Evolutionary conservation across 257 asterid species (phyloP).

Genomic region (Petrea volubilis): DNA sequence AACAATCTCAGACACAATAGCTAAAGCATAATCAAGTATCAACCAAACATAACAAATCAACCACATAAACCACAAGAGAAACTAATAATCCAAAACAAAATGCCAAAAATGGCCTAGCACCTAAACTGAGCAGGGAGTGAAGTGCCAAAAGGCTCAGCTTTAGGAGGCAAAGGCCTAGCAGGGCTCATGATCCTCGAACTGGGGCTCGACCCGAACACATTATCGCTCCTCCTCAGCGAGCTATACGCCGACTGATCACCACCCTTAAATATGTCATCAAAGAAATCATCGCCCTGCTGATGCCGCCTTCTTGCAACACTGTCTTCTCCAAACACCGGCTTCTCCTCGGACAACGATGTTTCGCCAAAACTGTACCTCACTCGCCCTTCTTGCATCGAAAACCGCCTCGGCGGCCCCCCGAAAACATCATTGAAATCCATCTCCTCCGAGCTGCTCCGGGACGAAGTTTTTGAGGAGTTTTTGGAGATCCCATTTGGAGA

Average conservation of each 20-base stretch:
- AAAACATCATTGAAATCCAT: conserved; percentile 81
- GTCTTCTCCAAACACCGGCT: conserved; percentile 51
- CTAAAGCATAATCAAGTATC: not conserved
- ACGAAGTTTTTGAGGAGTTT: conserved; percentile 19
- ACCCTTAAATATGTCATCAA: conserved; percentile 72
- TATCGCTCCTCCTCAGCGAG: conserved; percentile 49
- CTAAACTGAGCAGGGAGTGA: conserved; percentile 67
- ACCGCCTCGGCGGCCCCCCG: conserved; percentile 92
- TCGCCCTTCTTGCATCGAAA: conserved; percentile 61
- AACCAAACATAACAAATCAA: not conserved
- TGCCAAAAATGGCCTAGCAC: conserved; percentile 25
- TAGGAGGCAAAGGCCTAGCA: conserved; percentile 46
- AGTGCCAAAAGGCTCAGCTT: conserved; percentile 45
- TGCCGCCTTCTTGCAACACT: conserved; percentile 48
- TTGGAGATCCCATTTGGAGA: conserved; percentile 19
- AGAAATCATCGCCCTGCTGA: conserved; percentile 55
- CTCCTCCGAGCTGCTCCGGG: conserved; percentile 36
- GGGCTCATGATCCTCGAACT: conserved; percentile 68
- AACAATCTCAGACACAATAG: not conserved
- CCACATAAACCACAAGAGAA: not conserved
- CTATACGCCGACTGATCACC: conserved; percentile 42
- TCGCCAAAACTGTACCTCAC: conserved; percentile 56
- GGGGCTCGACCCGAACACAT: conserved; percentile 41
- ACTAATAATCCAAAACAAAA: not conserved
- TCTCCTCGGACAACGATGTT: conserved; percentile 43